phyloP scores from a whole-genome alignment of 345 rosid species.

The Sonneratia caseolaris region DNA sequence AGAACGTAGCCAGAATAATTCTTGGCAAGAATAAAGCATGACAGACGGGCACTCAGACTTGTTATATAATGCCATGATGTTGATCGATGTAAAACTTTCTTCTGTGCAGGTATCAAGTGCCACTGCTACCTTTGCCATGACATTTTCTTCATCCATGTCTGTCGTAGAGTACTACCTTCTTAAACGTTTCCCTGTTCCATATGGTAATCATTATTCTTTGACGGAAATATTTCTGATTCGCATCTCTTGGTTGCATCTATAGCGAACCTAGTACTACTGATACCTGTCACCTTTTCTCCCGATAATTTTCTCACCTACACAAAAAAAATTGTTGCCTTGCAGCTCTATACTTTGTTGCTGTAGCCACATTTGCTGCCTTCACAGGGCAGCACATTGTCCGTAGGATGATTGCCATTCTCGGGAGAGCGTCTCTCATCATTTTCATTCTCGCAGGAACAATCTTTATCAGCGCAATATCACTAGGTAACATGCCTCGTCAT shows the following conservation, averaged over 20 bases:
- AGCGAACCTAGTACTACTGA: no score
- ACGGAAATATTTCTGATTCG: no score
- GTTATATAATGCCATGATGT: neutral
- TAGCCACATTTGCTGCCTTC: slow-evolving; percentile 25
- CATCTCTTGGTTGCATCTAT: neutral
- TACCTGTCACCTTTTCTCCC: no score
- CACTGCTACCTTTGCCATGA: slow-evolving; percentile 36
- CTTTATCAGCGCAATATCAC: slow-evolving; percentile 23
- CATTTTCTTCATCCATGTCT: slow-evolving; percentile 38
- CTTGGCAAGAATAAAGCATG: neutral
- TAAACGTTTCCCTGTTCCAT: slow-evolving; percentile 38
- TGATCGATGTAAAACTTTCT: neutral
- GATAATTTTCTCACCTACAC: neutral
- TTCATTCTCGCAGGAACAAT: slow-evolving; percentile 28
- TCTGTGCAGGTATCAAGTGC: slow-evolving; percentile 28
- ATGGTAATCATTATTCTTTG: slow-evolving; percentile 13
- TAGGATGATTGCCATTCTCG: slow-evolving; percentile 18
- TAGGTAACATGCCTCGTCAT: slow-evolving; percentile 10
- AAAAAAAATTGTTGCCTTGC: neutral
- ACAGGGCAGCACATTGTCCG: slow-evolving; percentile 22
- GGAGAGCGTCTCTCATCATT: slow-evolving; percentile 31
- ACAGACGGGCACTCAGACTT: neutral
- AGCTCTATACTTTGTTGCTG: slow-evolving; percentile 26
- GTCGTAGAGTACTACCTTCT: slow-evolving; percentile 35
- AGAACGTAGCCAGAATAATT: neutral